A percentile compares a stretch with the other conserved stretches of the same genome.
Conservation (phyloP, 2,329 filamentous ascomycete genomes). For the Didymella arachidicola region DNA sequence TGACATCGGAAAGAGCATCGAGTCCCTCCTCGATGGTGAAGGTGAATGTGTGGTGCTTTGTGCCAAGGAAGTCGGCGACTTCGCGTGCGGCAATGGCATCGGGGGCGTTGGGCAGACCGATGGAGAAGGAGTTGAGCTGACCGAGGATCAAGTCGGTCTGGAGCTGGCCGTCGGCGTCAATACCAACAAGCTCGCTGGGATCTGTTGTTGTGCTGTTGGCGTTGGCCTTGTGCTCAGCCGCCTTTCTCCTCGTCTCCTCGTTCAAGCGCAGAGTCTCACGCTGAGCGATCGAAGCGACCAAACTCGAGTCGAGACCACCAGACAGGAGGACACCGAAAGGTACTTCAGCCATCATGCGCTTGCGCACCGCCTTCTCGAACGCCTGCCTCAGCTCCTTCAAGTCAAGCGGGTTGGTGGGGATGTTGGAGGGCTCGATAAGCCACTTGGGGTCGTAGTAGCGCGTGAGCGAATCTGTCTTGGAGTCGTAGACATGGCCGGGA, state of each 20-base stretch:
- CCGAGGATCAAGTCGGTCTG: conserved; percentile 90
- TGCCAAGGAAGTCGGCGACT: conserved; percentile 95
- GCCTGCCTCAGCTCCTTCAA: conserved; percentile 81
- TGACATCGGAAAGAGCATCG: conserved; percentile 95
- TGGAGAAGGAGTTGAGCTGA: conserved; percentile 98
- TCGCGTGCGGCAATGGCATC: conserved; percentile 91
- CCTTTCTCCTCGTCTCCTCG: conserved; percentile 62
- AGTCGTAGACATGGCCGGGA: conserved; percentile 95
- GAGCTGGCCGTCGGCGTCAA: conserved; percentile 89
- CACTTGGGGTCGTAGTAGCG: conserved; percentile 92
- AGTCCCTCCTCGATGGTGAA: conserved; percentile 98
- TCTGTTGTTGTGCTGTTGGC: conserved; percentile 24
- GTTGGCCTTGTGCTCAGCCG: conserved; percentile 46
- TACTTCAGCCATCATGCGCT: conserved; percentile 98
- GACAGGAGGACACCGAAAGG: conserved; percentile 96
- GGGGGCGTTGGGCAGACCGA: conserved; percentile 89
- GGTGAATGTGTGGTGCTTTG: conserved; percentile 97
- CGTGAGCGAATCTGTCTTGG: conserved; percentile 82
- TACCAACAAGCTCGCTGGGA: conserved; percentile 75
- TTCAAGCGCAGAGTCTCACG: conserved; percentile 84
- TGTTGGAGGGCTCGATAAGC: conserved; percentile 79
- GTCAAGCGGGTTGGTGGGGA: conserved; percentile 83
- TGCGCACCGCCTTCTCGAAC: conserved; percentile 90
- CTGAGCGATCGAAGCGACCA: conserved; percentile 95
- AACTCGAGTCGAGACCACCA: conserved; percentile 91